A percentile compares a stretch with the other conserved stretches of the same genome.
These are phyloP conservation scores for Heimioporus sp. DNA, from an alignment of 768 basidiomycete genomes.

Conservation along the genomic window DNA sequence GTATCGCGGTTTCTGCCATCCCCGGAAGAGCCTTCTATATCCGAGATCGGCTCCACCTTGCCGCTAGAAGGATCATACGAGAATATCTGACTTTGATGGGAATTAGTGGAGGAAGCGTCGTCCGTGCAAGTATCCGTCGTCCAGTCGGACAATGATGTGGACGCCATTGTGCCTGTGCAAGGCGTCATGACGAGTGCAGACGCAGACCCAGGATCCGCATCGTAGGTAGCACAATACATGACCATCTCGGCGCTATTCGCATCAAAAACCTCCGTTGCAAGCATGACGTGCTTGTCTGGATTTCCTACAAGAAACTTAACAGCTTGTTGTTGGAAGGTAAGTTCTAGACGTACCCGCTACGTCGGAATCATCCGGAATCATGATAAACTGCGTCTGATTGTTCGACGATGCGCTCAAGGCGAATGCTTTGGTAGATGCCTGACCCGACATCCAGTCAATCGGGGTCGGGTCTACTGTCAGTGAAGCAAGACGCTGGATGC, in stretches of 20 bases:
- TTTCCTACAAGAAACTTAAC: constrained; percentile 11
- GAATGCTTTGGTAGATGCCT: constrained; percentile 30
- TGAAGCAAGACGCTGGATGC: constrained; percentile 20
- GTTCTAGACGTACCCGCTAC: constrained; percentile 10
- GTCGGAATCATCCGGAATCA: constrained; percentile 28
- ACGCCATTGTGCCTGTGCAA: constrained; percentile 40
- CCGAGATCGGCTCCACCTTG: constrained; percentile 54
- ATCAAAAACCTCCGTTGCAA: constrained; percentile 46
- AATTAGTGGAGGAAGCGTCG: constrained; percentile 6
- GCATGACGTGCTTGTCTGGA: constrained; percentile 33
- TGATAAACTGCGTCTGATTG: constrained; percentile 43
- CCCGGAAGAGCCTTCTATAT: constrained; percentile 27
- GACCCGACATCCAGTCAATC: constrained; percentile 29
- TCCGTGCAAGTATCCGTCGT: constrained; percentile 9
- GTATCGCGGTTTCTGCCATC: constrained; percentile 1
- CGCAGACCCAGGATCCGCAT: constrained; percentile 46
- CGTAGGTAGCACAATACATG: constrained; percentile 60
- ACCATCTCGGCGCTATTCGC: constrained; percentile 33
- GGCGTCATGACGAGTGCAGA: constrained; percentile 49
- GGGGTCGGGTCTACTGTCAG: constrained; percentile 17
- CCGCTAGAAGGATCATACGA: constrained; percentile 48
- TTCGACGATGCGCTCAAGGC: constrained; percentile 49
- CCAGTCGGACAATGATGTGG: background rate
- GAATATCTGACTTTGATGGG: constrained; percentile 56
- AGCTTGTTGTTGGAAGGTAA: background rate